A percentile compares a stretch with the other conserved stretches of the same genome.
Conservation (phyloP, 495 filamentous ascomycete species). For the Neurospora sp. region DNA sequence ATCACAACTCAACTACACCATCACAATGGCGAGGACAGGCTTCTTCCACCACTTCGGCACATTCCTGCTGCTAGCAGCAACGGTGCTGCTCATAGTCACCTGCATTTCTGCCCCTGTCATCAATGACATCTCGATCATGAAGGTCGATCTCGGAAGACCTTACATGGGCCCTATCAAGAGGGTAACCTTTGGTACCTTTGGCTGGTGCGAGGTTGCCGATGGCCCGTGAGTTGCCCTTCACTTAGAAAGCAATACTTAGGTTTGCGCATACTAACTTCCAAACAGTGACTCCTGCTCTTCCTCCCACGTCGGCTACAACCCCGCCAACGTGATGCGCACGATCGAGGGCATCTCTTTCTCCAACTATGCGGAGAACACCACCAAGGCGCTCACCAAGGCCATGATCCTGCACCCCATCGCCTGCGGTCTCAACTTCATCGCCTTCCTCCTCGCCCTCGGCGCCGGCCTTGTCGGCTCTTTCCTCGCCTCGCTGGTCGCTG, state of each 20-base stretch:
- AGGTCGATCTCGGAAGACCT: slow-evolving; percentile 32
- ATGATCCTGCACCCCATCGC: slow-evolving; percentile 54
- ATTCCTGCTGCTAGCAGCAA: slow-evolving; percentile 45
- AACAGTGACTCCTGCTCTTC: slow-evolving; percentile 34
- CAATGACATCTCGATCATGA: slow-evolving; percentile 39
- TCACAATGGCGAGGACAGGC: slow-evolving; percentile 35
- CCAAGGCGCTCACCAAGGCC: slow-evolving; percentile 41
- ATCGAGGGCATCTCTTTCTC: slow-evolving; percentile 29
- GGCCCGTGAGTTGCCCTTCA: slow-evolving; percentile 10
- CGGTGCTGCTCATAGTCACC: slow-evolving; percentile 46
- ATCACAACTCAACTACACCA: background rate
- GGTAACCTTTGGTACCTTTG: slow-evolving; percentile 50
- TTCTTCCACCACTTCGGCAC: slow-evolving; percentile 50
- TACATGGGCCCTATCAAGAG: slow-evolving; percentile 6
- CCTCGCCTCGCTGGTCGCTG: slow-evolving; percentile 36
- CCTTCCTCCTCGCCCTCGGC: slow-evolving; percentile 45
- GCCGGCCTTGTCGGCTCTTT: slow-evolving; percentile 44
- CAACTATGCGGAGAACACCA: slow-evolving; percentile 27
- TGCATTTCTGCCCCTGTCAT: slow-evolving; percentile 50
- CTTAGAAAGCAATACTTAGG: too few relatives aligned
- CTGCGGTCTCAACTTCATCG: slow-evolving; percentile 45
- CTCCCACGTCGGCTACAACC: slow-evolving; percentile 43
- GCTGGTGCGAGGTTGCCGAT: slow-evolving; percentile 34
- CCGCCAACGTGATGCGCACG: slow-evolving; percentile 29
- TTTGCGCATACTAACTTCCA: slow-evolving; percentile 4